These are phyloP conservation scores for Xylariaceae sp. DNA, from an alignment of 2,329 filamentous ascomycete genomes.

Conservation along the genomic window DNA sequence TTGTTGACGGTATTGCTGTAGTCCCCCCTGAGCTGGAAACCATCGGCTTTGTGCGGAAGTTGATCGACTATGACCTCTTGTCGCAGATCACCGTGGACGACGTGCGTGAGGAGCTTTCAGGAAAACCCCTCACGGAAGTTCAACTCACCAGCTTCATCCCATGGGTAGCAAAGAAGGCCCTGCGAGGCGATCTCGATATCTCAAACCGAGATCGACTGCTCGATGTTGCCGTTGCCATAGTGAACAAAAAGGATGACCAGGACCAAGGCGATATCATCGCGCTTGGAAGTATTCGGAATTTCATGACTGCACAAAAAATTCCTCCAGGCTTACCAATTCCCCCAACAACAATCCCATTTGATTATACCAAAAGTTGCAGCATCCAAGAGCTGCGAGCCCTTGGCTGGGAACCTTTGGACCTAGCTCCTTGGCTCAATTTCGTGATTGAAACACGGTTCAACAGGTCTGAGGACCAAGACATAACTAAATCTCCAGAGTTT, in stretches of 20 bases:
- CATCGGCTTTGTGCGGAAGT: slow-evolving; percentile 76
- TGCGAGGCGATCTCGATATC: slow-evolving; percentile 74
- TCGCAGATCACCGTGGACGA: slow-evolving; percentile 86
- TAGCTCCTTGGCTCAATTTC: slow-evolving; percentile 85
- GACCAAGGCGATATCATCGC: slow-evolving; percentile 75
- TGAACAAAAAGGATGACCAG: slow-evolving; percentile 60
- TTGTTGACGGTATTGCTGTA: slow-evolving; percentile 88
- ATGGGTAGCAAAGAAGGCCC: slow-evolving; percentile 79
- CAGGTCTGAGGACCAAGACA: slow-evolving; percentile 67
- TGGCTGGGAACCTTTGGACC: slow-evolving; percentile 84
- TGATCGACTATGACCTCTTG: slow-evolving; percentile 87
- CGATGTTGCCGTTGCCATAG: slow-evolving; percentile 78
- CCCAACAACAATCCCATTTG: slow-evolving; percentile 80
- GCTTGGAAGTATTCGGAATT: slow-evolving; percentile 76
- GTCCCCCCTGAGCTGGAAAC: slow-evolving; percentile 78
- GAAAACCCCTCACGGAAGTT: slow-evolving; percentile 77
- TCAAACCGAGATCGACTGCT: slow-evolving; percentile 73
- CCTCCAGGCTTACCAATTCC: slow-evolving; percentile 83
- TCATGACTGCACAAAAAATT: slow-evolving; percentile 78
- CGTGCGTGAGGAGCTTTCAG: slow-evolving; percentile 81
- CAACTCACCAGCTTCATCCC: slow-evolving; percentile 84
- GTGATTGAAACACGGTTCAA: slow-evolving; percentile 72
- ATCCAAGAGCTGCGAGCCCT: slow-evolving; percentile 76
- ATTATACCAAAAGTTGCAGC: slow-evolving; percentile 76
- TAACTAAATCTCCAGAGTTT: slow-evolving; percentile 76